These are phyloP conservation scores for Torulaspora maleeae DNA, from an alignment of 805 yeast genomes.

Conservation along the genomic window DNA sequence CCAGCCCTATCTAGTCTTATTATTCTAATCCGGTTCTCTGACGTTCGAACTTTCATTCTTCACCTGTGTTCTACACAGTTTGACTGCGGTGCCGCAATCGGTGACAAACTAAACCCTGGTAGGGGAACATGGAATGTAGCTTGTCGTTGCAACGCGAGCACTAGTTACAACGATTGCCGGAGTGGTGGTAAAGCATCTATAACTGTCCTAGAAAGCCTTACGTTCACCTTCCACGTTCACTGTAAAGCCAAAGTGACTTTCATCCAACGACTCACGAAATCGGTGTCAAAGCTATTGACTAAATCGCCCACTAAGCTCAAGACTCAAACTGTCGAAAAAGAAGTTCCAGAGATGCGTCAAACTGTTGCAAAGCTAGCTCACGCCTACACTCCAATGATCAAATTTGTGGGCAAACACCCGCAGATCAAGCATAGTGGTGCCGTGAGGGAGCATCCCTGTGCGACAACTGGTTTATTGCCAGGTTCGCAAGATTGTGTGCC, in stretches of 20 bases:
- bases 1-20: no score
- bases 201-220: not conserved
- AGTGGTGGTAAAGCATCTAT: no score
- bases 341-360: conserved; percentile 30
- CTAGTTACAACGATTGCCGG: no score
- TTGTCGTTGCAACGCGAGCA: no score
- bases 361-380: conserved; percentile 25
- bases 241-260: conserved; percentile 16
- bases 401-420: conserved; percentile 71
- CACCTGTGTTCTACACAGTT: not conserved
- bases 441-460: conserved; percentile 27
- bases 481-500: conserved; percentile 28
- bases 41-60: not conserved
- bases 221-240: conserved; percentile 10
- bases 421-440: conserved; percentile 37
- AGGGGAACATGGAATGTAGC: no score
- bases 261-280: conserved; percentile 11
- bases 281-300: conserved; percentile 17
- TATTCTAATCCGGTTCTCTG: no score
- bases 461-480: conserved; percentile 29
- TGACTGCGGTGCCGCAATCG: not conserved
- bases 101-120: not conserved
- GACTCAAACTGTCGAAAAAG: not conserved
- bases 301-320: conserved; percentile 7
- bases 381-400: conserved; percentile 63